phyloP scores from a whole-genome alignment of 1,284 basidiomycete genomes.

The Heterobasidion occidentale region DNA sequence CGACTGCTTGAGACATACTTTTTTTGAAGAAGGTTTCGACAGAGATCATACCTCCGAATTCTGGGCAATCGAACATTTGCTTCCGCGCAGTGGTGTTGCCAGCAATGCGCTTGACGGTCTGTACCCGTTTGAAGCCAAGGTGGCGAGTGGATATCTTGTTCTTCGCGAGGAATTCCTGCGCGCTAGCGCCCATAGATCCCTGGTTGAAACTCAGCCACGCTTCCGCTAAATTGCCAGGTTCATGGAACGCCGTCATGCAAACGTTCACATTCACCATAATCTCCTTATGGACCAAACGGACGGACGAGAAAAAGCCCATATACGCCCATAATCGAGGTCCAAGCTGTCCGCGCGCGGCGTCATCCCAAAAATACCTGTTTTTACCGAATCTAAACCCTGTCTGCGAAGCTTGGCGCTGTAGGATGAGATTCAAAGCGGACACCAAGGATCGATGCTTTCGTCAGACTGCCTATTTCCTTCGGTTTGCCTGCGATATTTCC shows the following conservation, averaged over 20 bases:
- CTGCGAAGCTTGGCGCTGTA: slow-evolving; percentile 48
- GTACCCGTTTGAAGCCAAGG: slow-evolving; percentile 43
- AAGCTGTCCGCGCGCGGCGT: slow-evolving; percentile 20
- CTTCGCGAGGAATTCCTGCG: slow-evolving; percentile 37
- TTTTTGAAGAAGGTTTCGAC: slow-evolving; percentile 55
- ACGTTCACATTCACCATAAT: slow-evolving; percentile 70
- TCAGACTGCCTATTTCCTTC: slow-evolving; percentile 33
- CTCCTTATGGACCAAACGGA: slow-evolving; percentile 54
- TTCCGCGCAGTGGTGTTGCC: slow-evolving; percentile 30
- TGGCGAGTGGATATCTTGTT: slow-evolving; percentile 53
- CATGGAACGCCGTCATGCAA: slow-evolving; percentile 67
- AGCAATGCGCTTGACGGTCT: slow-evolving; percentile 39
- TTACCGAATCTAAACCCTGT: slow-evolving; percentile 50
- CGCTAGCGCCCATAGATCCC: slow-evolving; percentile 38
- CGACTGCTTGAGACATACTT: slow-evolving; percentile 31
- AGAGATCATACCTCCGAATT: slow-evolving; percentile 40
- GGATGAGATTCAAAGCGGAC: slow-evolving; percentile 57
- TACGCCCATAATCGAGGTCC: slow-evolving; percentile 47
- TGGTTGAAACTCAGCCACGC: slow-evolving; percentile 40
- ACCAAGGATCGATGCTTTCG: slow-evolving; percentile 46
- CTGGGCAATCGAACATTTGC: slow-evolving; percentile 44
- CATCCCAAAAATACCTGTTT: slow-evolving; percentile 56
- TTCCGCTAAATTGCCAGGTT: slow-evolving; percentile 51
- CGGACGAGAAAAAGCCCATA: slow-evolving; percentile 62
- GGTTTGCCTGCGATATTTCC: slow-evolving; percentile 35